Evolutionary conservation across 2,329 filamentous ascomycete species (phyloP), one percentile per base, ranked within the genome.

Genomic region (Cryphonectria nitschkei): DNA sequence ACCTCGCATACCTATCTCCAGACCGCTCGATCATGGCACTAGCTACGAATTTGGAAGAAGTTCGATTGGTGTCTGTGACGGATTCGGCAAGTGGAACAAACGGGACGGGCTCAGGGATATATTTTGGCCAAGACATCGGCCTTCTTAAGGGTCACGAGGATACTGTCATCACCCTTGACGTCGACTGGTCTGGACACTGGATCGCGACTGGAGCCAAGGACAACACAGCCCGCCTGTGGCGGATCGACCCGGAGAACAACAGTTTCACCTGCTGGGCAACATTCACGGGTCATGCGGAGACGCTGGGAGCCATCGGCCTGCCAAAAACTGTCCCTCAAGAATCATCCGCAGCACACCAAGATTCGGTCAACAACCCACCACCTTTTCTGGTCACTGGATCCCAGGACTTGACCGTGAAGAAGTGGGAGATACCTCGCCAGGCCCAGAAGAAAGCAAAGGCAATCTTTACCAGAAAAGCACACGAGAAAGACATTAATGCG

Each of bases 401-500:
- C 37, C 94, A 98, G 79, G 96, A 99, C 79, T 92, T 94, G 78
- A 99, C 96, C 0, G 88, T 99, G 75, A 99, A 99, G 83, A 91
- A 92, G 75, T 98, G 96, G 94, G 93, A 97, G 73, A 90, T 95
- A 32, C 88, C 90, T 1, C 87, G 88, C 54, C 79, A 87, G 67
- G 79, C 83, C 46, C 88, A 87, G 72, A 86, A 87, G 70, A 85
- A 87, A 13, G 83, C 89, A 13, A 84, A 90, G 75, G 93, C 93
- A 56, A 82, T 90, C 5, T 99, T 93, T 80, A 98, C 96, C 0
- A 89, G 96, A 70, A 97, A 98, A 81, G 96, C 96, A 0, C 96
- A 99, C 81, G 96, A 99, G 78, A 99, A 99, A 79, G 96, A 99
- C 75, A 99, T 99, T 81, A 99, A 99, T 76, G 94, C 96, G 2